These are phyloP conservation scores for Chrysanthemum makinoi DNA, from an alignment of 129 eudicot genomes.

Conservation along the genomic window DNA sequence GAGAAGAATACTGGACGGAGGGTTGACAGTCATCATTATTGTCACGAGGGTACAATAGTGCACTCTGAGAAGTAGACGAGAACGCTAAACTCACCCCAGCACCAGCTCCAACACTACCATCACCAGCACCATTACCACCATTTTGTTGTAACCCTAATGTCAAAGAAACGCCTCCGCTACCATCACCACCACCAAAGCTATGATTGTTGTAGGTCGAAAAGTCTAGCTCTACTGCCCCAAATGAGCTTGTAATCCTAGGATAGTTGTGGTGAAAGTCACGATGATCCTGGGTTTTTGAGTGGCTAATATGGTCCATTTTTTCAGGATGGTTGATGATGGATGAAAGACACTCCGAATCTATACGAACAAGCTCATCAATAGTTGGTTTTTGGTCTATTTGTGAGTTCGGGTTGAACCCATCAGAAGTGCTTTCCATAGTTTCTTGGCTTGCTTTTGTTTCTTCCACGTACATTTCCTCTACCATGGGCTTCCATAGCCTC, in stretches of 20 bases:
- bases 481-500: slow-evolving; percentile 99
- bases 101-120: slow-evolving; percentile 15
- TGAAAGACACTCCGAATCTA: slow-evolving; percentile 76
- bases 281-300: slow-evolving; percentile 26
- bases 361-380: slow-evolving; percentile 58
- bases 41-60: slow-evolving; percentile 71
- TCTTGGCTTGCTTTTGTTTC: slow-evolving; percentile 69
- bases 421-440: slow-evolving; percentile 36
- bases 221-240: slow-evolving; percentile 61
- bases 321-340: slow-evolving; percentile 70
- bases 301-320: slow-evolving; percentile 29
- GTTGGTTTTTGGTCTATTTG: slow-evolving; percentile 64
- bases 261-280: slow-evolving; percentile 34
- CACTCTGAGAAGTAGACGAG: slow-evolving; percentile 56
- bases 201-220: slow-evolving; percentile 63
- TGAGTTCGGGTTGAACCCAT: slow-evolving; percentile 31
- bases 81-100: slow-evolving; percentile 69
- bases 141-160: slow-evolving; percentile 92
- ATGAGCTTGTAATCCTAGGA: slow-evolving; percentile 50
- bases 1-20: slow-evolving; percentile 61
- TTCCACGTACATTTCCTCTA: slow-evolving; percentile 94
- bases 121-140: slow-evolving; percentile 37
- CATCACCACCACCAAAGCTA: slow-evolving; percentile 29
- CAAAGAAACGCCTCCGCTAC: slow-evolving; percentile 63
- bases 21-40: slow-evolving; percentile 68